Base-by-base conservation (phyloP, 345 rosid genomes). In the Carallia pectinifolia region DNA sequence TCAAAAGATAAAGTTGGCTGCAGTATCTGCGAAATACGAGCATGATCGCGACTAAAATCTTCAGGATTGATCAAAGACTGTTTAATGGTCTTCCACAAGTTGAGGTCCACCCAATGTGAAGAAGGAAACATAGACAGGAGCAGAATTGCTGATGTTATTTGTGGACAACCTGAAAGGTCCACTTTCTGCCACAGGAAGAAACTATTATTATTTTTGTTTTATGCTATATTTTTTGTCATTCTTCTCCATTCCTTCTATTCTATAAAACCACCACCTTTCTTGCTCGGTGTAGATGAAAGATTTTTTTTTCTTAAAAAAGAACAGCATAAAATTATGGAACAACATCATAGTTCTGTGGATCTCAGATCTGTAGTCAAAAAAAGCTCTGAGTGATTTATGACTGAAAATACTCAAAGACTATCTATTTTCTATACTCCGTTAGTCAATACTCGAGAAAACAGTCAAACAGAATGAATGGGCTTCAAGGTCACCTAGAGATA, bases 121-220 rank as follows among this genome's bases (percentile, higher is more conserved):
- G 58, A 31, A 68, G 85, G 83, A 77, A 88, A 83, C 81, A 86
- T 62, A 37, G 91, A 85, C 50, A 82, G 76, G 54, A 85, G 72
- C 71, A 92, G 61, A 62, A 80, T 67, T 61, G 73, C 80, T 65
- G 79, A 60, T 55, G 84, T 90, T 74, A 89, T 66, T 66, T 88
- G 96, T 5, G 85, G 85, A 74, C 90, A 85, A 68, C 89, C 85
- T 63, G 90, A 85, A 64, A 92, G 85, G 76, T 90, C 81, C 68
- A 92, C 76, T 76, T 53, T 82, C 93, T 92, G 92, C 67, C 27
- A 62, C 18, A 58, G 68, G 58, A 39, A 74, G 53, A 48, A 61
- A 55, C 50, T 59, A 6, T 53, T 58, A 47, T 40, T 40, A 40
- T 10, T 40, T 40, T 10, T 40, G 48, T 40, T 40, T 40, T 9